Conservation (phyloP, 2,329 filamentous ascomycete genomes). For the Diaporthe sp. region DNA sequence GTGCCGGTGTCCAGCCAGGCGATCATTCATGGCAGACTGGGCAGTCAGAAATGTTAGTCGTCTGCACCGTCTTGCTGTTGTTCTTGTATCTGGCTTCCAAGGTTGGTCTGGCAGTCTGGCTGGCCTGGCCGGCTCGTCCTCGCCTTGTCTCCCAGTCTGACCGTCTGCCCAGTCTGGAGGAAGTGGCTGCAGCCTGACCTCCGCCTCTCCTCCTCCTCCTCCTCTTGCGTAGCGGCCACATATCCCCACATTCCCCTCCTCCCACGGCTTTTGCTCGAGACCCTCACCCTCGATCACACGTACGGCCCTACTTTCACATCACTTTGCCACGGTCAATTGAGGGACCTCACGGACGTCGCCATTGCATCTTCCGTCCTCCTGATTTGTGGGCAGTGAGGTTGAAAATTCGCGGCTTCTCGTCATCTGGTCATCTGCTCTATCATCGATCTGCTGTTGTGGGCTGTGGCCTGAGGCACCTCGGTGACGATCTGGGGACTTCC, state of each 20-base stretch:
- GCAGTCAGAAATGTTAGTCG: background rate
- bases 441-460: background rate
- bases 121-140: background rate
- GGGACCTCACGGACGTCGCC: background rate
- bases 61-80: conserved; percentile 1
- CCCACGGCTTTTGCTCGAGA: background rate
- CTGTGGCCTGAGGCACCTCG: conserved; percentile 10
- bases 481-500: conserved; percentile 24
- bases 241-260: conserved; percentile 8
- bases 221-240: background rate
- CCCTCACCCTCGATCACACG: background rate
- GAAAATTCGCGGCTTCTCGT: background rate
- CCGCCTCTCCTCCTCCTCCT: background rate
- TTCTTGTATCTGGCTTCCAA: background rate
- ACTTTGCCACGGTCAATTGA: background rate
- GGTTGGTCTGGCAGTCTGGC: background rate
- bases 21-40: conserved; percentile 27
- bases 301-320: background rate
- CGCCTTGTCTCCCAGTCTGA: background rate
- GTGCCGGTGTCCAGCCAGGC: conserved; percentile 22
- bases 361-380: background rate
- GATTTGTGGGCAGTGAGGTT: background rate
- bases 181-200: background rate
- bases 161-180: background rate
- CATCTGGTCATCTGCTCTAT: background rate